Conservation (phyloP, 2,329 filamentous ascomycete genomes). For the Trichoderma simmonsii region DNA sequence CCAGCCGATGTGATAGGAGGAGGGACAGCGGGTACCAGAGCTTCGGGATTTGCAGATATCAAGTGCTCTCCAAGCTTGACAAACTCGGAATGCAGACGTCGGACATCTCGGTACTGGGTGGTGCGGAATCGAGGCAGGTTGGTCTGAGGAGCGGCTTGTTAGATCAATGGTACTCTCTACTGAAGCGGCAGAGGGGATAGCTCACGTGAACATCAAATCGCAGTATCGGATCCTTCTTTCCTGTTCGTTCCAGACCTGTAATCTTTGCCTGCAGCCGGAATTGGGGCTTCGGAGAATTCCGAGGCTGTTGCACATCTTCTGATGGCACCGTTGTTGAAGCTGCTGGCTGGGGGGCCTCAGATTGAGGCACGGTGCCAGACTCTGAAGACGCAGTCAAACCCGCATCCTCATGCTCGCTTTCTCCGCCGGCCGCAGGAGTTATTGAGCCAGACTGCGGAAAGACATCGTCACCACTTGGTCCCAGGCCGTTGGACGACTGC, state of each 20-base stretch:
- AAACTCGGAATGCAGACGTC: constrained; percentile 93
- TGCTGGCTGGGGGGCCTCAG: constrained; percentile 28
- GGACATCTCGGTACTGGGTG: constrained; percentile 96
- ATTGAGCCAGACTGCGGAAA: constrained; percentile 48
- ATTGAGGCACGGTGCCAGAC: constrained; percentile 23
- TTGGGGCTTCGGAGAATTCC: constrained; percentile 58
- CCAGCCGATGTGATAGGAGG: constrained; percentile 93
- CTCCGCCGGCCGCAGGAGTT: constrained; percentile 44
- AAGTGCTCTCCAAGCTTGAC: constrained; percentile 93
- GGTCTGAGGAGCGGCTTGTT: constrained; percentile 57
- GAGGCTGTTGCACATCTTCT: constrained; percentile 50
- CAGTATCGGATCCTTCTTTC: constrained; percentile 92
- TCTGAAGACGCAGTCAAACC: constrained; percentile 21
- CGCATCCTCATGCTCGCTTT: constrained; percentile 37
- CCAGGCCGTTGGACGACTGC: constrained; percentile 43
- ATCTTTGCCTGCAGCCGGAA: constrained; percentile 94
- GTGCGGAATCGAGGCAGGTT: constrained; percentile 98
- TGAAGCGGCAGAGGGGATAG: background rate
- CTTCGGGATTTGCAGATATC: constrained; percentile 95
- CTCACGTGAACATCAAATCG: constrained; percentile 93
- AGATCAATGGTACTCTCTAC: background rate
- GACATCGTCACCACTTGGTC: constrained; percentile 37
- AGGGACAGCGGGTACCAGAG: constrained; percentile 88
- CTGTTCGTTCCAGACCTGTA: constrained; percentile 85
- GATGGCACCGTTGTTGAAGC: constrained; percentile 24